phyloP scores from a whole-genome alignment of 768 basidiomycete genomes.

The Melanogaster broomeanus region DNA sequence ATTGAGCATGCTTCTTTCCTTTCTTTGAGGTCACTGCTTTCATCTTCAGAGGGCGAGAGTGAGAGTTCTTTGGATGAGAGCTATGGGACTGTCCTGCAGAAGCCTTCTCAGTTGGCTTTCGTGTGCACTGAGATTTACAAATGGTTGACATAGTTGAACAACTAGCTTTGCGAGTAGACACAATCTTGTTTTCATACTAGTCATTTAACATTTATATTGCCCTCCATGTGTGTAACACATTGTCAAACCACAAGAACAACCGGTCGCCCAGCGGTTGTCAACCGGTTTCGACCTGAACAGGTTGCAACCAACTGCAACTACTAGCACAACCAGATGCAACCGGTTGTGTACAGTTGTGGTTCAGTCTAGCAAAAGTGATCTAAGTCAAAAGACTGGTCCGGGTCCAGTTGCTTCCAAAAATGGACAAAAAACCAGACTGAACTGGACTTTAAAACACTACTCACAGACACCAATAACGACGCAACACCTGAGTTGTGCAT shows the following conservation, averaged over 20 bases:
- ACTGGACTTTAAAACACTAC: constrained; percentile 7
- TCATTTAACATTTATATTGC: too few relatives aligned
- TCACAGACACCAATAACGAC: too few relatives aligned
- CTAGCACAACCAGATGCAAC: background rate
- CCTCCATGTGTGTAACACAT: too few relatives aligned
- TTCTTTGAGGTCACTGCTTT: too few relatives aligned
- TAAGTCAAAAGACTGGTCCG: background rate
- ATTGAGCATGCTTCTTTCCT: too few relatives aligned
- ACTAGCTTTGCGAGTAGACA: too few relatives aligned
- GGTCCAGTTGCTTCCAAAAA: background rate
- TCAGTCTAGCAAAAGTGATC: background rate
- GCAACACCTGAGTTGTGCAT: too few relatives aligned
- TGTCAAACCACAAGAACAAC: background rate
- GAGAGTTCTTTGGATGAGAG: background rate
- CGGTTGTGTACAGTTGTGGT: background rate
- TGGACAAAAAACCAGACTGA: constrained; percentile 1
- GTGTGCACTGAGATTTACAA: background rate
- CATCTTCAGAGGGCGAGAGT: background rate
- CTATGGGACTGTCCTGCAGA: too few relatives aligned
- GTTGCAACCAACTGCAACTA: background rate
- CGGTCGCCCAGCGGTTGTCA: background rate
- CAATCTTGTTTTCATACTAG: too few relatives aligned
- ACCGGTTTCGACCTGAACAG: background rate
- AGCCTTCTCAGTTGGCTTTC: background rate
- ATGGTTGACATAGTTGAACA: background rate